Evolutionary conservation across 1,284 basidiomycete species (phyloP), one percentile per base, ranked within the genome.

Genomic region (Bondarzewia mesenterica): DNA sequence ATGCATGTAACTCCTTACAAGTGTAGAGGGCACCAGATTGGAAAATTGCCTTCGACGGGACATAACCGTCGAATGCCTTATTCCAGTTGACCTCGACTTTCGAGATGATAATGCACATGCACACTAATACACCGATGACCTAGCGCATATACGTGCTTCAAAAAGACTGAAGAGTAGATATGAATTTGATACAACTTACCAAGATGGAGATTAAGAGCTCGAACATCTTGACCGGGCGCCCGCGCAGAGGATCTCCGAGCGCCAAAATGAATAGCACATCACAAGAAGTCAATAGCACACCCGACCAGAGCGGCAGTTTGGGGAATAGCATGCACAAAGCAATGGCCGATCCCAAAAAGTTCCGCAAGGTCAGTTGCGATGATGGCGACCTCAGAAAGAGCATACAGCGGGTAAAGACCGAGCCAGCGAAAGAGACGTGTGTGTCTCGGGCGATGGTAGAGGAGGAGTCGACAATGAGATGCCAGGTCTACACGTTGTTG

Each of bases 291-390:
- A 96, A 72, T 37, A 95, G 71, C 2, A 95, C 88, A 37, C 85
- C 87, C 2, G 80, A 87, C 75, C 82, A 93, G 5, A 93, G 70
- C 26, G 90, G 80, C 7, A 95, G 69, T 26, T 67, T 69, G 0
- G 93, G 92, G 60, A 94, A 90, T 36, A 95, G 74, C 66, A 95
- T 69, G 60, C 82, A 83, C 41, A 95, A 68, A 0, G 85, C 87
- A 49, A 90, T 88, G 3, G 85, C 87, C n/a, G 77, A 80, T 0
- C 92, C 92, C 5, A 95, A 71, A n/a, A 7, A 96, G 74, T 61
- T 86, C 83, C 25, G 82, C 82, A 22, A 86, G 71, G 61, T 87
- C 84, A 16, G 83, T 88, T 21, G 79, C 80, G 52, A 93, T 82
- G 58, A 95, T 92, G 32, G 89, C 90, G 16, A 87, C 68, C 64